Evolutionary conservation across 805 yeast genomes (phyloP), one percentile per base, ranked within the genome.

Genomic region (Torulaspora microellipsoides): DNA sequence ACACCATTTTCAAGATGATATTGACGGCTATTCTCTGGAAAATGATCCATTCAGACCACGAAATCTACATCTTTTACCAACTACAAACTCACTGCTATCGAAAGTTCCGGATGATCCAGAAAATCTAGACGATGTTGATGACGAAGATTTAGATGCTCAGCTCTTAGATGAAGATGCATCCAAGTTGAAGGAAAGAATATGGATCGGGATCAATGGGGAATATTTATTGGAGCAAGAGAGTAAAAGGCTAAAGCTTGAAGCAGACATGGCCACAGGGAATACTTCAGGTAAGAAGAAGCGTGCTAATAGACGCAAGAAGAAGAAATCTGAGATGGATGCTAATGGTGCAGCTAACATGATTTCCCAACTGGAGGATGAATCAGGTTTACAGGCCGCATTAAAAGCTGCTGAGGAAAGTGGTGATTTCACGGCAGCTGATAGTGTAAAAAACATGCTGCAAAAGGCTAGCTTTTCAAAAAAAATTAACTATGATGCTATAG

Each of bases 121-220:
- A 1, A 70, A 79, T 38, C 70, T 83, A 35, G 80, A 81, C 8
- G 95, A 88, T 55, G 83, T 83, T 4, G 95, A 86, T 52, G 97
- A 89, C 58, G 91, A 81, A 11, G 96, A 88, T 52, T 70, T 87
- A 10, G 79, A 78, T 4, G 66, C 69, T 0, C 72, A 81, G 28
- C 58, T 86, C 34, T 69, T 93, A 37, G 73, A 77, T 2, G 80
- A 75, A 42, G 88, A 82, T 39, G 96, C 90, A 49, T 73, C 81
- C 9, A 73, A 68, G 44, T 60, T 83, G 50, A 93, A 91, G 62
- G 90, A 88, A 53, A 73, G 84, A 47, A 78, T 90, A 3, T 93
- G 99, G 98, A 80, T 85, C 42, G 90, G 93, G 2, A 72, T 87
- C 31, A 90, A 95, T 64, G 85, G 85, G 47, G 98, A 90, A 25